Conservation (phyloP, 106 monocot genomes). For the Alisma plantagoaquatica region DNA sequence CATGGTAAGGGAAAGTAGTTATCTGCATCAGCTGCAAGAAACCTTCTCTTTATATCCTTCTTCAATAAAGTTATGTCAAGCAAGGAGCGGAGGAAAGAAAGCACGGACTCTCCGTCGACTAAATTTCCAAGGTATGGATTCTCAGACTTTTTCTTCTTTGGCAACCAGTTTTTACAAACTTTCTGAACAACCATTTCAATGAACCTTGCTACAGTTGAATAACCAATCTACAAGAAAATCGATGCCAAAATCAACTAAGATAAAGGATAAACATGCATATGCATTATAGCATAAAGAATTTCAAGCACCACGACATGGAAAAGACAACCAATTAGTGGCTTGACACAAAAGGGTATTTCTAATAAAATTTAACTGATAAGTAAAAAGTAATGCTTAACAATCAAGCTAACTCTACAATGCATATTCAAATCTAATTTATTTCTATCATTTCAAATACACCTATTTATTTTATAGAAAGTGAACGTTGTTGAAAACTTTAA, state of each 20-base stretch:
- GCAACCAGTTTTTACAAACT: constrained; percentile 9
- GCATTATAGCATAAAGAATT: too few species aligned
- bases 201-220: constrained; percentile 31
- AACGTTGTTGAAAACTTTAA: too few species aligned
- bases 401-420: too few species aligned
- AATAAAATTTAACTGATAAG: too few species aligned
- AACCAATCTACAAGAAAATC: too few species aligned
- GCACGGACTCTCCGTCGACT: constrained; percentile 11
- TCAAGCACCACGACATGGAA: neutral
- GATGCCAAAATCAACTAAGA: too few species aligned
- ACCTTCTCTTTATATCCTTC: constrained; percentile 71
- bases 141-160: constrained; percentile 28
- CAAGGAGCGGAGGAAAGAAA: constrained; percentile 50
- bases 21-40: neutral
- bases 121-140: constrained; percentile 7
- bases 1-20: neutral
- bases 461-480: too few species aligned
- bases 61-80: constrained; percentile 72
- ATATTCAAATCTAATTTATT: too few species aligned
- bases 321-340: too few species aligned
- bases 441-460: too few species aligned
- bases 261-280: neutral
- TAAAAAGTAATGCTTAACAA: too few species aligned
- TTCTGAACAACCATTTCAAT: constrained; percentile 28
- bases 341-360: neutral